Percentiles rank a stretch among this genome's conserved stretches.
These are phyloP conservation scores for Amphirosellinia nigrospora DNA, from an alignment of 495 filamentous ascomycete species.

Conservation along the genomic window DNA sequence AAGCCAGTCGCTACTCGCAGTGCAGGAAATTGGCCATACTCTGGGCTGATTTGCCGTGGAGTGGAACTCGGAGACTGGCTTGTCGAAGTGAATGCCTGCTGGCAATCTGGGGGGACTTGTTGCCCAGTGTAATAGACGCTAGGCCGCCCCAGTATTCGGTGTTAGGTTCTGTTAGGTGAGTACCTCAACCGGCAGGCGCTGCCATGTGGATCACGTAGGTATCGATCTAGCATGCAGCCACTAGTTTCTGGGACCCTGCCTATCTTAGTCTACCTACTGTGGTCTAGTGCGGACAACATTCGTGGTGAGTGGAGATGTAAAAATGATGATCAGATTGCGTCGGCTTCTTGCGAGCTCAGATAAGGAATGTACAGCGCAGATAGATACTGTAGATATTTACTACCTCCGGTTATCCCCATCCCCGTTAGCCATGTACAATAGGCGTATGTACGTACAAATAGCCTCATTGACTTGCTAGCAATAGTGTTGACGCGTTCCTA, in stretches of 20 bases:
- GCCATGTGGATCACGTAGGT: neutral
- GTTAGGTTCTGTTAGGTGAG: too few relatives aligned
- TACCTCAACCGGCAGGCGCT: too few relatives aligned
- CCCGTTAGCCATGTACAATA: neutral
- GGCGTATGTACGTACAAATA: neutral
- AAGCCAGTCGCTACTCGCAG: slow-evolving; percentile 11
- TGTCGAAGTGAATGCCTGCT: neutral
- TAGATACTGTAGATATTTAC: too few relatives aligned
- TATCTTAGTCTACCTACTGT: slow-evolving; percentile 1
- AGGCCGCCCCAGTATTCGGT: neutral
- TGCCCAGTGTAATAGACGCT: neutral
- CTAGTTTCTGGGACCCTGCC: slow-evolving; percentile 3
- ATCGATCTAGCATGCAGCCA: slow-evolving; percentile 16
- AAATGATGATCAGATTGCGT: slow-evolving; percentile 13
- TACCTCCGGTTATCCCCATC: too few relatives aligned
- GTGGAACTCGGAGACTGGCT: slow-evolving; percentile 7
- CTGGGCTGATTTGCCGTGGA: slow-evolving; percentile 24
- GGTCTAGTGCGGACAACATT: slow-evolving; percentile 1
- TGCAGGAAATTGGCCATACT: slow-evolving; percentile 21
- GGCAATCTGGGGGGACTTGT: neutral
- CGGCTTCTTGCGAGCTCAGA: neutral
- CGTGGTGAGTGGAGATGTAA: neutral
- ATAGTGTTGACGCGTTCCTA: neutral
- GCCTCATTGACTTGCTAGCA: neutral
- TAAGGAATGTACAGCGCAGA: neutral